Percentiles rank a stretch among this genome's conserved stretches.
These are phyloP conservation scores for Fragaria nilgerrensis DNA, from an alignment of 306 rosid genomes.

Conservation along the genomic window DNA sequence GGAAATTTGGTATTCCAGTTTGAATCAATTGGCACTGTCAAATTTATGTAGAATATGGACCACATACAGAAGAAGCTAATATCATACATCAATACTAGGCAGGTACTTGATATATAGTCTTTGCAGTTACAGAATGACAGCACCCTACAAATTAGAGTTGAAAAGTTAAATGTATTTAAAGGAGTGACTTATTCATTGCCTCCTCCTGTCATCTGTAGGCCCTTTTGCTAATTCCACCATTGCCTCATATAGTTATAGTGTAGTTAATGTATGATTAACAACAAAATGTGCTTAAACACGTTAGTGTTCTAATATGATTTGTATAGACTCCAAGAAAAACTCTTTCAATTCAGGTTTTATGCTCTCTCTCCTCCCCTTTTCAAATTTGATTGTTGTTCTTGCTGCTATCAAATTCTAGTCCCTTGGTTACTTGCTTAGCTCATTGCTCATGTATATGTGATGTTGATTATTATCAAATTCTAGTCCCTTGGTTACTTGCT, in stretches of 20 bases:
- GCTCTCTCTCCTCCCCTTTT: background rate
- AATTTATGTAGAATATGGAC: background rate
- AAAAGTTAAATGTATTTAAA: background rate
- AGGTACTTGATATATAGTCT: background rate
- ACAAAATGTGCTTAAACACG: background rate
- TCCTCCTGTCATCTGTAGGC: constrained; percentile 1
- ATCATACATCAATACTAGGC: constrained; percentile 9
- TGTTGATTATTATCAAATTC: background rate
- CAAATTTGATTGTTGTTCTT: background rate
- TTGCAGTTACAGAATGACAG: background rate
- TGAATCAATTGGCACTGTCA: background rate
- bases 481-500: background rate
- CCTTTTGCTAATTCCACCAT: background rate
- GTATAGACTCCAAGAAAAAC: background rate
- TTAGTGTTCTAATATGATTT: background rate
- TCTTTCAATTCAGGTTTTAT: background rate
- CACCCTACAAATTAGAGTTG: background rate
- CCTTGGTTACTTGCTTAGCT: background rate
- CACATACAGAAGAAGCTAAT: background rate
- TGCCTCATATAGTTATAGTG: background rate
- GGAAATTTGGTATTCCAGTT: background rate
- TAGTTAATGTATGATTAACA: background rate
- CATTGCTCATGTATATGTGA: background rate
- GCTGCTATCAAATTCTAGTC: background rate
- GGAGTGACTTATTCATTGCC: background rate